phyloP scores from a whole-genome alignment of 305 asterid genomes.

The Fraxinus nigra region DNA sequence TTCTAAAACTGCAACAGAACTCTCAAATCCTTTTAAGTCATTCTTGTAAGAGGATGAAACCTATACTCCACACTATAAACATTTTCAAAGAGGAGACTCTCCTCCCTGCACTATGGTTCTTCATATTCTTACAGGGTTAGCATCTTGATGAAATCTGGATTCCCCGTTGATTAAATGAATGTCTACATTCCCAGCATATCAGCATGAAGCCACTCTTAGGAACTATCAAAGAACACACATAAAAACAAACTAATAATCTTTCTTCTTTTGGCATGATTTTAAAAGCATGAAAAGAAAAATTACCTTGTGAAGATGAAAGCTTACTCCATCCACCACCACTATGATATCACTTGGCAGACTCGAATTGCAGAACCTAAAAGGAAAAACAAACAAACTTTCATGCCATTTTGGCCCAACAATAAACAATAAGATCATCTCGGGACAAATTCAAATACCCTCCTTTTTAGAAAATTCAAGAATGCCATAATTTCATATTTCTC shows the following conservation, averaged over 20 bases:
- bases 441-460: background rate
- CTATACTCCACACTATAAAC: background rate
- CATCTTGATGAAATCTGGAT: background rate
- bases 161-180: background rate
- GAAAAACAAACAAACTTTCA: conserved; percentile 20
- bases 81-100: background rate
- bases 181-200: background rate
- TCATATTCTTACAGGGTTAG: background rate
- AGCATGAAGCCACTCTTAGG: conserved; percentile 14
- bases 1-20: background rate
- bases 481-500: background rate
- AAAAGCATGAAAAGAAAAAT: conserved; percentile 16
- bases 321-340: conserved; percentile 61
- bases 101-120: background rate
- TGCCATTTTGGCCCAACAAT: conserved; percentile 13
- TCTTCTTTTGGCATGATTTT: background rate
- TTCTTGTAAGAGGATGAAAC: background rate
- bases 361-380: conserved; percentile 71
- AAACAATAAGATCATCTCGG: conserved; percentile 6
- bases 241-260: background rate
- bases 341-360: conserved; percentile 76
- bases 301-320: conserved; percentile 97
- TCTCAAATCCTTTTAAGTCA: background rate
- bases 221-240: background rate
- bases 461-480: conserved; percentile 1